Base-by-base conservation (phyloP, 1,284 basidiomycete genomes). In the Volvariella volvacea region DNA sequence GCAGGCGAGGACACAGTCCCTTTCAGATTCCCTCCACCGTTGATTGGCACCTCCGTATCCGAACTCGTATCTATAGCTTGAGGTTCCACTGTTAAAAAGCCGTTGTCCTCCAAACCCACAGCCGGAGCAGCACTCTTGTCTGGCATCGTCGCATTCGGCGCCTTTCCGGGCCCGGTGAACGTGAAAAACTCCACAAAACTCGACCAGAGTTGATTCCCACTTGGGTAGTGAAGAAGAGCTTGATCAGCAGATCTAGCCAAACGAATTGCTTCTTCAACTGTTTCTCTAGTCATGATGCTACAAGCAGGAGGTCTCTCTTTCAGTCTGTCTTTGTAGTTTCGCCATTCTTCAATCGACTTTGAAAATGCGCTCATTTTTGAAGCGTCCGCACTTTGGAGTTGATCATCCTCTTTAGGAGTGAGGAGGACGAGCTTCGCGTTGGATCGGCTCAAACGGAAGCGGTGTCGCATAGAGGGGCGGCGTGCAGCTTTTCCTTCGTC, bases 251-350 rank as follows among this genome's bases (percentile, higher is more conserved):
- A 71, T 44, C 70, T 72, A 19, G 84, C 84, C 31, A 90, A 66
- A 55, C 73, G 65, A 19, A 79, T 67, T 15, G 88, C 87, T 62
- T 91, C 87, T 33, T 71, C 68, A 2, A 86, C 89, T 54, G 91
- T 88, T 41, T 86, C 65, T 45, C 88, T 67, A 22, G 85, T 80
- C 22, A 85, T 83, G 52, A 92, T 88, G 49, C 86, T 88, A 53
- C 83, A 87, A 3, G 89, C 82, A 6, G 88, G 88, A 4, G 88
- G 88, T 21, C 69, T 68, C 61, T 92, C 88, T 42, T 80, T 71
- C n/a, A 64, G 71, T 16, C 34, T 6, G 8, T 36, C 7, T 8
- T 20, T 15, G 8, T 15, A 36, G n/a, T 4, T 7, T 15, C n/a
- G n/a, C 88, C 83, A 91, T 14, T 81, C 78, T 79, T 83, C 14